These are phyloP conservation scores for Trichoderma koningiopsis DNA, from an alignment of 2,329 filamentous ascomycete genomes.

Conservation along the genomic window DNA sequence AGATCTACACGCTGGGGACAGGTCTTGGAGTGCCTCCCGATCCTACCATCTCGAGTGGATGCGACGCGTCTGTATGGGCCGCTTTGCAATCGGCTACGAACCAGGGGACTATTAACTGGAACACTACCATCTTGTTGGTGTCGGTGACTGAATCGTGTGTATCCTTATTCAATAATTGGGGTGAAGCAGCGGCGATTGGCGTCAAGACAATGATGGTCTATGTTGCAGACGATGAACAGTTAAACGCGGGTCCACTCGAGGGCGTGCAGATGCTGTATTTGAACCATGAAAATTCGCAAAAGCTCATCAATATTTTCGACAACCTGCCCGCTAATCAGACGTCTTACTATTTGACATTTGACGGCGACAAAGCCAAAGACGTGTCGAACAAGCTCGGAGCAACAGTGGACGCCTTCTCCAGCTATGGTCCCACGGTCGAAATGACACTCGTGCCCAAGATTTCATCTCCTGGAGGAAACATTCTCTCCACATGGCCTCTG, in stretches of 20 bases:
- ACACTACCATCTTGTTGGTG: not conserved
- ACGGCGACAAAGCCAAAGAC: not conserved
- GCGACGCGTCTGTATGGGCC: not conserved
- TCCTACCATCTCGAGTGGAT: slow-evolving; percentile 1
- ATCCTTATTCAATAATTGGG: not conserved
- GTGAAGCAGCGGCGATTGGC: not conserved
- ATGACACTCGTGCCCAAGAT: slow-evolving; percentile 45
- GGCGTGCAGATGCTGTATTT: not conserved
- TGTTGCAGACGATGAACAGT: not conserved
- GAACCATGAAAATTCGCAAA: not conserved
- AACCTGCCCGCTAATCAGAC: not conserved
- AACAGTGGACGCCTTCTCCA: slow-evolving; percentile 8
- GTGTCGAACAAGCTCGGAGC: not conserved
- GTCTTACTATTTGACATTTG: slow-evolving; percentile 2
- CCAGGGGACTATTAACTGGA: not conserved
- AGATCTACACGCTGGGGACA: not conserved
- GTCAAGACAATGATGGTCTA: not conserved
- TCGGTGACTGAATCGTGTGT: not conserved
- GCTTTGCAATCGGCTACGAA: not conserved
- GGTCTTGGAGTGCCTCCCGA: not conserved
- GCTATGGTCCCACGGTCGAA: slow-evolving; percentile 49
- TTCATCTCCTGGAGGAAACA: slow-evolving; percentile 44
- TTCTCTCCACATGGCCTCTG: slow-evolving; percentile 50
- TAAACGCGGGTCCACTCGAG: not conserved
- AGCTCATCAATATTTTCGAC: not conserved